These are phyloP conservation scores for Candida labiduridarum DNA, from an alignment of 1,139 yeast genomes.

Conservation along the genomic window DNA sequence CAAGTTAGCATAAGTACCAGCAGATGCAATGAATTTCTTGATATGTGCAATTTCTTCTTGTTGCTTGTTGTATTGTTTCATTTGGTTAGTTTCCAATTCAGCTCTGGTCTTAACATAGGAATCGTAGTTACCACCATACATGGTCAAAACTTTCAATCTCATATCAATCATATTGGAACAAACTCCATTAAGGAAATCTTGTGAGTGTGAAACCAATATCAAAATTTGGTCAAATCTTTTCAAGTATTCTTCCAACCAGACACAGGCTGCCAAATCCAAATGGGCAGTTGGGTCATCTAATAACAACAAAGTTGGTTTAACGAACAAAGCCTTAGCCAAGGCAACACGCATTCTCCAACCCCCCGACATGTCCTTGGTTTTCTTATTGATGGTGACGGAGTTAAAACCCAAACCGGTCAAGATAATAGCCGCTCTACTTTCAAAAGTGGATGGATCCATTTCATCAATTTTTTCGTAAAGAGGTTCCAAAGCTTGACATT, in stretches of 20 bases:
- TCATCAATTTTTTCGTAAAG: conserved; percentile 93
- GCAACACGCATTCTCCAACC: conserved; percentile 96
- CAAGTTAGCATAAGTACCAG: conserved; percentile 99
- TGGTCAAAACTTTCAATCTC: conserved; percentile 71
- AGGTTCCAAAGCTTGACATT: conserved; percentile 81
- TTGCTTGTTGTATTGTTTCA: conserved; percentile 95
- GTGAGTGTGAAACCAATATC: conserved; percentile 95
- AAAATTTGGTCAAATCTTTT: conserved; percentile 92
- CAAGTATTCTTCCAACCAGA: conserved; percentile 98
- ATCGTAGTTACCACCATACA: conserved; percentile 99
- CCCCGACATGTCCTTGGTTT: conserved; percentile 99
- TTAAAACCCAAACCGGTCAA: conserved; percentile 98
- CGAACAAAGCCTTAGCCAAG: conserved; percentile 81
- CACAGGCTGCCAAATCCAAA: conserved; percentile 99
- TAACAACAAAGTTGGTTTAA: conserved; percentile 81
- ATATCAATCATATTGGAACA: conserved; percentile 98
- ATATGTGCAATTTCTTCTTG: conserved; percentile 99
- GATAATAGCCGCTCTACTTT: conserved; percentile 93
- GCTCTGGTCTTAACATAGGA: conserved; percentile 91
- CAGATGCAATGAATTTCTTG: conserved; percentile 97
- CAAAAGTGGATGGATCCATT: conserved; percentile 95
- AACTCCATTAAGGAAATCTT: conserved; percentile 99
- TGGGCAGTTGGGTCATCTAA: conserved; percentile 99
- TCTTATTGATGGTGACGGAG: conserved; percentile 72
- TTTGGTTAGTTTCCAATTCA: conserved; percentile 95